Conservation (phyloP, 139 green algal species). For the Desmodesmus armatus region DNA sequence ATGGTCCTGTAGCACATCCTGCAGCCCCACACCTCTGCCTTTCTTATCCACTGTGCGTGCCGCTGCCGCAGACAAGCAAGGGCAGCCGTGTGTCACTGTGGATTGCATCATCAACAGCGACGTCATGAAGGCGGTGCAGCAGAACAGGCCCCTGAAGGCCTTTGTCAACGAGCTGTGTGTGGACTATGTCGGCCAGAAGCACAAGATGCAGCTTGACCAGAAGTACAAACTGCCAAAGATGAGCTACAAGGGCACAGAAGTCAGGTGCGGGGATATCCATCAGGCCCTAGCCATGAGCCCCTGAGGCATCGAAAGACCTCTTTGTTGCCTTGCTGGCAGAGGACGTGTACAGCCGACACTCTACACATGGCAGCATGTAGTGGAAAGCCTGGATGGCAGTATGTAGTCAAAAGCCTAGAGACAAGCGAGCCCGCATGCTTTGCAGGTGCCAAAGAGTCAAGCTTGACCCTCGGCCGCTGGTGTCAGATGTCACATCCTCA, state of each 20-base stretch:
- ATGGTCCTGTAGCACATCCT: no score
- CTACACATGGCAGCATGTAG: not conserved
- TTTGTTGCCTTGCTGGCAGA: no score
- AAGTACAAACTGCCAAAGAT: slow-evolving; percentile 88
- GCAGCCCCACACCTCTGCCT: not conserved
- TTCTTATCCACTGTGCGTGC: not conserved
- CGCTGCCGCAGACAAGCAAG: slow-evolving; percentile 54
- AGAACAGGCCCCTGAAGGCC: slow-evolving; percentile 65
- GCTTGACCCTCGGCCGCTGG: slow-evolving; percentile 55
- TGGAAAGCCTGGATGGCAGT: no score
- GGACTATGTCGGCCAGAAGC: slow-evolving; percentile 66
- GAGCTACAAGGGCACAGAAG: slow-evolving; percentile 78
- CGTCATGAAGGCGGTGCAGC: slow-evolving; percentile 53
- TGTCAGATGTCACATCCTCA: slow-evolving; percentile 57
- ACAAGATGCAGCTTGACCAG: slow-evolving; percentile 64
- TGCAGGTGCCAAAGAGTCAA: slow-evolving; percentile 55
- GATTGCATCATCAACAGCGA: slow-evolving; percentile 80
- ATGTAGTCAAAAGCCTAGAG: no score
- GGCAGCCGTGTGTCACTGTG: slow-evolving; percentile 64
- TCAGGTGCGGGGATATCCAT: slow-evolving; percentile 54
- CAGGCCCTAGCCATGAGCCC: slow-evolving; percentile 49
- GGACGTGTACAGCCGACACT: not conserved
- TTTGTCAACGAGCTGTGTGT: slow-evolving; percentile 77
- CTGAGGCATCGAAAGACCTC: not conserved
- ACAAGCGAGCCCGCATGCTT: no score